phyloP scores from a whole-genome alignment of 768 basidiomycete species.

The Multifurca ochricompacta region DNA sequence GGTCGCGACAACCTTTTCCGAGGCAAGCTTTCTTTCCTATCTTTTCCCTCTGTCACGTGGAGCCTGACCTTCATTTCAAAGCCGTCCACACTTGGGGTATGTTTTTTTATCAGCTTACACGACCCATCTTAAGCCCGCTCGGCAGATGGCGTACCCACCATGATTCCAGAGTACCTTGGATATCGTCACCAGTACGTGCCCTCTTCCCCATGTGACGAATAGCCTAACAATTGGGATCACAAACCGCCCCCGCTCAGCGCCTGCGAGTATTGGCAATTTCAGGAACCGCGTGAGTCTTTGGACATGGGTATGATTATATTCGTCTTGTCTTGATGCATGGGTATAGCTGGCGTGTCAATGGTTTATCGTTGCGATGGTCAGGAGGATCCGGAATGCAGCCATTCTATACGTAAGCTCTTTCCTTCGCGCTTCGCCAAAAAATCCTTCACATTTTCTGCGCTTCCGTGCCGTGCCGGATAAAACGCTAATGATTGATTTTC shows the following conservation, averaged over 20 bases:
- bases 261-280: slow-evolving; percentile 42
- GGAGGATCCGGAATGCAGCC: slow-evolving; percentile 43
- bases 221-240: not conserved
- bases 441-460: not conserved
- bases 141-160: slow-evolving; percentile 45
- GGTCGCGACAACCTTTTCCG: slow-evolving; percentile 36
- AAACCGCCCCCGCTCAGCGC: slow-evolving; percentile 21
- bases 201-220: not conserved
- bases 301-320: not conserved
- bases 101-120: not conserved
- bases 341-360: slow-evolving; percentile 28
- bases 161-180: slow-evolving; percentile 38
- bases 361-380: slow-evolving; percentile 36
- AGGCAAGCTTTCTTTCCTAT: slow-evolving; percentile 24
- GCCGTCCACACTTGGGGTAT: slow-evolving; percentile 40
- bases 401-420: slow-evolving; percentile 35
- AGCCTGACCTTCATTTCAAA: slow-evolving; percentile 15
- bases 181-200: slow-evolving; percentile 38
- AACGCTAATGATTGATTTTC: not conserved
- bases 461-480: not conserved
- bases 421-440: not conserved
- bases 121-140: not conserved
- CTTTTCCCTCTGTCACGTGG: not conserved
- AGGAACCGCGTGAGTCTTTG: slow-evolving; percentile 31
- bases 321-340: not conserved